Percentiles rank a stretch among this genome's conserved stretches.
These are phyloP conservation scores for Alternaria hordeiaustralica DNA, from an alignment of 2,329 filamentous ascomycete species.

Conservation along the genomic window DNA sequence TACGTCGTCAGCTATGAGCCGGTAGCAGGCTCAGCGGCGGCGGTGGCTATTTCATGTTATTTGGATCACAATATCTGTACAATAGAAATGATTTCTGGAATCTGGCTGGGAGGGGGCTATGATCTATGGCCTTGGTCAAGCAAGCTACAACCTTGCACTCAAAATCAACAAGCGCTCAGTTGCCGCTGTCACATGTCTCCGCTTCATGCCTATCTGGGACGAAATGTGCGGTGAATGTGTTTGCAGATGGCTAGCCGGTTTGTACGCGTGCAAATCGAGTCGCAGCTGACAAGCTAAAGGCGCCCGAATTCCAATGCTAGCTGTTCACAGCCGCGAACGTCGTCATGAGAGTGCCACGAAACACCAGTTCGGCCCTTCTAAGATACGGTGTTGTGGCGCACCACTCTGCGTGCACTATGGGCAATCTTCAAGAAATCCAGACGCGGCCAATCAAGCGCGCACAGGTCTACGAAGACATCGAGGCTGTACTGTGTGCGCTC, in stretches of 20 bases:
- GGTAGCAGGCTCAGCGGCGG: background rate
- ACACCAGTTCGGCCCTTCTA: background rate
- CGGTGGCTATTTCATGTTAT: background rate
- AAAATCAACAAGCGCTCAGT: background rate
- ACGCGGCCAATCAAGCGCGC: background rate
- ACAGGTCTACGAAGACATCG: background rate
- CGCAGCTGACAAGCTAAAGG: background rate
- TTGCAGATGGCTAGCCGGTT: background rate
- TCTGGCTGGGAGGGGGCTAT: constrained; percentile 8
- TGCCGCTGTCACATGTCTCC: background rate
- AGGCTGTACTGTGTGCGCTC: background rate
- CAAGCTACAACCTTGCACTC: background rate
- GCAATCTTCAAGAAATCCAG: background rate
- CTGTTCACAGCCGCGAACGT: background rate
- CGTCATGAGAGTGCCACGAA: background rate
- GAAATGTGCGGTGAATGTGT: background rate
- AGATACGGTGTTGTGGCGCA: background rate
- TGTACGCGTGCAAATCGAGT: background rate
- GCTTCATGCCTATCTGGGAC: background rate
- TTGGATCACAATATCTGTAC: constrained; percentile 14
- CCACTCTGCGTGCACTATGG: background rate
- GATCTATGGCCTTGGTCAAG: constrained; percentile 12
- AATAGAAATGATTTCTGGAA: constrained; percentile 17
- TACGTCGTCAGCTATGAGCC: background rate
- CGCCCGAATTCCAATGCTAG: background rate